Evolutionary conservation across 441 rosid genomes (phyloP).

Genomic region (Populus hybrid): DNA sequence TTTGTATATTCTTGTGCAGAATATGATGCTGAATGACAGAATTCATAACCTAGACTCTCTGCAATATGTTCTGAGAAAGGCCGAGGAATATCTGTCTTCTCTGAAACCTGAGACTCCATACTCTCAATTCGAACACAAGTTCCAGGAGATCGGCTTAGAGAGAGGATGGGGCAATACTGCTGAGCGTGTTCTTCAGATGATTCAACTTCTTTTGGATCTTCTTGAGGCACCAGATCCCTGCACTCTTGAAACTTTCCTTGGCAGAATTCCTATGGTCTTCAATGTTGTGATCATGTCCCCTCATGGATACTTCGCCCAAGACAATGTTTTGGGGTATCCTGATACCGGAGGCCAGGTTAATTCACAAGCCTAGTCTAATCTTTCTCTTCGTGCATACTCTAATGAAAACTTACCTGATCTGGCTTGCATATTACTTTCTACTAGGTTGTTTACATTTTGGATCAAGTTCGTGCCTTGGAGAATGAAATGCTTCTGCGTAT

Average conservation of each 20-base stretch:
- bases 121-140: constrained; percentile 56
- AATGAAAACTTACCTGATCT: neutral
- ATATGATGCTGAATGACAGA: constrained; percentile 78
- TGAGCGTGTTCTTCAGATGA: constrained; percentile 75
- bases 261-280: constrained; percentile 87
- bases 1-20: constrained; percentile 38
- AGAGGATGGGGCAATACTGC: constrained; percentile 94
- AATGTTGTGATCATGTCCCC: constrained; percentile 90
- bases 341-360: constrained; percentile 98
- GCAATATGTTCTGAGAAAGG: constrained; percentile 79
- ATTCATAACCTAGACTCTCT: constrained; percentile 62
- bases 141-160: constrained; percentile 88
- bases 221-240: constrained; percentile 95
- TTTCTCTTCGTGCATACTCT: neutral
- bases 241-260: constrained; percentile 81
- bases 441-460: constrained; percentile 92
- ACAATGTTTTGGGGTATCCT: constrained; percentile 94
- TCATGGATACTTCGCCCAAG: constrained; percentile 95
- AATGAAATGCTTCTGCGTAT: constrained; percentile 86
- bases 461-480: constrained; percentile 96
- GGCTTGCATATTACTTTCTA: neutral
- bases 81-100: constrained; percentile 71
- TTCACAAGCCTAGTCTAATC: constrained; percentile 4
- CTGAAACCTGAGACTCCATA: constrained; percentile 55
- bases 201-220: constrained; percentile 76